Evolutionary conservation across 148 eudicot genomes (phyloP), one percentile per base, ranked within the genome.

Genomic region (Dianthus caryophyllus): DNA sequence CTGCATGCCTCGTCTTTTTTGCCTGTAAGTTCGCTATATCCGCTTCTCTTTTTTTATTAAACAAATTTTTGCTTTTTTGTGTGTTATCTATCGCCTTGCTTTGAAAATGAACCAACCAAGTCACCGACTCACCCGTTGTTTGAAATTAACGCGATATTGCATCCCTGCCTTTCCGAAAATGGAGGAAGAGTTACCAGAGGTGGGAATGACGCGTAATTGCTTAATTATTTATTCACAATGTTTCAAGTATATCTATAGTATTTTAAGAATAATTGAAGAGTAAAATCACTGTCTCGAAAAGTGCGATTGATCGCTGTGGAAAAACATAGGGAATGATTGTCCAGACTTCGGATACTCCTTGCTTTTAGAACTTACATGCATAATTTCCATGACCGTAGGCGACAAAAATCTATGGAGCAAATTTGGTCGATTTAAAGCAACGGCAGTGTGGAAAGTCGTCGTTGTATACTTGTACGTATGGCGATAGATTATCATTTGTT

Each of bases 1-100:
- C 62, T 59, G 39, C 48, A 60, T 66, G 39, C 48, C 64, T 66
- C 51, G 25, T 60, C 27, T 43, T 4, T 64, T n/a, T 54, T 27
- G 24, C 53, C 30, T 68, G 69, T 68, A 68, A 68, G 67, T 41
- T 21, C 59, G 22, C 22, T 41, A 33, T 26, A 5, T 55, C 29
- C 53, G 33, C 8, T 18, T n/a, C 13, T 0, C 13, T 44, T 65
- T 26, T 50, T 20, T 33, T 31, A 4, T 66, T 2, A n/a, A 7
- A 13, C 8, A 33, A 1, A 18, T 11, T 12, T 50, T 26, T 56
- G 8, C 14, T 14, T 56, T 6, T 52, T 9, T 52, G 0, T 20
- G 26, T 21, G 56, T 16, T 56, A 56, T 2, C 5, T 13, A 56
- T 2, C 5, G 15, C 61, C 61, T 24, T 56, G 10, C 31, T 29